A percentile compares a stretch with the other conserved stretches of the same genome.
Conservation (phyloP, 208 protist species). For the Leishmania arabica region DNA sequence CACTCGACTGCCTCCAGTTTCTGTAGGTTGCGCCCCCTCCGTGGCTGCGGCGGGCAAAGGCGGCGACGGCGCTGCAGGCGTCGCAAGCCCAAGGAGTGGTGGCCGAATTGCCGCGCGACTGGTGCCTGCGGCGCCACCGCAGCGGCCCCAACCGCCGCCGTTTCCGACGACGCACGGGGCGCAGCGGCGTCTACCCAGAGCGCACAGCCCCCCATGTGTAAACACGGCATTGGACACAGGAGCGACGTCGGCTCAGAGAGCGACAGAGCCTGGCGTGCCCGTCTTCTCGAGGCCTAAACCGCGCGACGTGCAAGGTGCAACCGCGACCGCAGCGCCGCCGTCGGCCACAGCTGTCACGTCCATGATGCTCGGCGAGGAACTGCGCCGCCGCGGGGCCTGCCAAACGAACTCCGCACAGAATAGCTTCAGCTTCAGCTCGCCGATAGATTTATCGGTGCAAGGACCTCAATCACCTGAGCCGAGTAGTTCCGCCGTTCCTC, state of each 20-base stretch:
- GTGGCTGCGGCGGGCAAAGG: not conserved
- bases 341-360: not conserved
- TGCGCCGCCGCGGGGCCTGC: not conserved
- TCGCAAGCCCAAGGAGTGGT: not conserved
- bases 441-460: not conserved
- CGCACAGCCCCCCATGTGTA: not conserved
- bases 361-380: constrained; percentile 3
- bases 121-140: not conserved
- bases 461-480: not conserved
- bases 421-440: not conserved
- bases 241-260: not conserved
- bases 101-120: not conserved
- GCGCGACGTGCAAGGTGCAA: not conserved
- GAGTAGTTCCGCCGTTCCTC: not conserved
- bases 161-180: not conserved
- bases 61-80: not conserved
- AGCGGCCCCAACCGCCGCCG: not conserved
- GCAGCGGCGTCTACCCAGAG: not conserved
- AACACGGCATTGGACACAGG: not conserved
- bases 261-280: not conserved
- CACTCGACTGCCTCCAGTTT: constrained; percentile 1
- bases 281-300: not conserved
- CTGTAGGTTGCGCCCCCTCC: not conserved
- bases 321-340: not conserved
- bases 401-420: not conserved